Percentiles rank a stretch among this genome's conserved stretches.
phyloP scores from a whole-genome alignment of 2,329 filamentous ascomycete genomes.

The Scedosporium boydii region DNA sequence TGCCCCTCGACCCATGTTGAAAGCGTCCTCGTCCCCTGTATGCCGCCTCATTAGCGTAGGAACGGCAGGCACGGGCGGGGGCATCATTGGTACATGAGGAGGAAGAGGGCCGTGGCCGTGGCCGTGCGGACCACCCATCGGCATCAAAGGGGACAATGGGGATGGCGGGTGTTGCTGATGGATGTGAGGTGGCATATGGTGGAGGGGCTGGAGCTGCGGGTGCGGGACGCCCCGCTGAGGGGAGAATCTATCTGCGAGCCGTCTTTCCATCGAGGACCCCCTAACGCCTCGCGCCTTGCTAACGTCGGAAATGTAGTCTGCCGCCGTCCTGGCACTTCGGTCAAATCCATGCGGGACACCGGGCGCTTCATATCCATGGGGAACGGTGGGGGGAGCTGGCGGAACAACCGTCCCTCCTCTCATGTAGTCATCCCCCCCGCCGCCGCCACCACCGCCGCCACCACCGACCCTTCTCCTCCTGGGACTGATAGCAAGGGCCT shows the following conservation, averaged over 20 bases:
- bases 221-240: neutral
- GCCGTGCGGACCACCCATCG: neutral
- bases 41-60: neutral
- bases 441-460: too few relatives aligned
- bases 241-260: conserved; percentile 7
- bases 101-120: neutral
- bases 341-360: conserved; percentile 2
- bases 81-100: neutral
- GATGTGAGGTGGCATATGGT: neutral
- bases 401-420: conserved; percentile 1
- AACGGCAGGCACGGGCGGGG: neutral
- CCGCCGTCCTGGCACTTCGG: neutral
- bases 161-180: neutral
- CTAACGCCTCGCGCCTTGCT: conserved; percentile 3
- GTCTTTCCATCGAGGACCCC: conserved; percentile 2
- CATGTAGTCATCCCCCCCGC: neutral
- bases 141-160: conserved; percentile 1
- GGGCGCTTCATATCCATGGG: neutral
- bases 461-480: neutral
- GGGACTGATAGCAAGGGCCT: neutral
- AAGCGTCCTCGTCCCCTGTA: neutral
- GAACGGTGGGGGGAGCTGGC: neutral
- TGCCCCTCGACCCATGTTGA: neutral
- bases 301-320: conserved; percentile 7
- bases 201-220: neutral